These are phyloP conservation scores for Cladosporium velox DNA, from an alignment of 2,329 filamentous ascomycete species.

Conservation along the genomic window DNA sequence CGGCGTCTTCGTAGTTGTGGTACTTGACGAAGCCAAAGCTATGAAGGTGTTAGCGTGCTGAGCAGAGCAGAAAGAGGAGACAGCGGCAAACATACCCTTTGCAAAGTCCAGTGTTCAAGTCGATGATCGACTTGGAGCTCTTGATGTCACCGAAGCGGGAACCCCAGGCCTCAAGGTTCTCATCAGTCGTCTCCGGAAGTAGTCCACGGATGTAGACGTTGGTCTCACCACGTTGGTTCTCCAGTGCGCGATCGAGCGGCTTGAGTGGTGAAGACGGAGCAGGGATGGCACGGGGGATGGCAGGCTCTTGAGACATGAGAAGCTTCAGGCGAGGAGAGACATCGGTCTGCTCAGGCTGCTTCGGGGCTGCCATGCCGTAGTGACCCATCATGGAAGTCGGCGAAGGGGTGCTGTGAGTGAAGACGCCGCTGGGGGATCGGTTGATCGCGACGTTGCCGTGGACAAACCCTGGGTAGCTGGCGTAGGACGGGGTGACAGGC, in stretches of 20 bases:
- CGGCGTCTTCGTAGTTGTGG: conserved; percentile 80
- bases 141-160: conserved; percentile 89
- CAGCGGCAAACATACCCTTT: conserved; percentile 73
- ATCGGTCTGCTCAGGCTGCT: conserved; percentile 42
- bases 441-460: conserved; percentile 51
- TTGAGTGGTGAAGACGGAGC: conserved; percentile 84
- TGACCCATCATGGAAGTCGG: conserved; percentile 50
- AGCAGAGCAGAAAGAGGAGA: background rate
- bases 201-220: conserved; percentile 98
- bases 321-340: conserved; percentile 50
- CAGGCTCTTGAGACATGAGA: conserved; percentile 67
- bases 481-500: conserved; percentile 51
- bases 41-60: conserved; percentile 35
- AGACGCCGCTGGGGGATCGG: conserved; percentile 52
- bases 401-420: conserved; percentile 52
- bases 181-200: conserved; percentile 91
- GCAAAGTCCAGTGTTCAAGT: conserved; percentile 87
- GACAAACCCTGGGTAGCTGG: conserved; percentile 42
- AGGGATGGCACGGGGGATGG: conserved; percentile 84
- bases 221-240: conserved; percentile 92
- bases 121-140: conserved; percentile 98
- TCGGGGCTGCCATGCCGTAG: conserved; percentile 45
- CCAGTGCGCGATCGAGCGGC: conserved; percentile 88
- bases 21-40: conserved; percentile 99
- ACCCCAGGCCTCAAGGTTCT: conserved; percentile 79